phyloP scores from a whole-genome alignment of 805 yeast species.

The Ogataea methanolica region DNA sequence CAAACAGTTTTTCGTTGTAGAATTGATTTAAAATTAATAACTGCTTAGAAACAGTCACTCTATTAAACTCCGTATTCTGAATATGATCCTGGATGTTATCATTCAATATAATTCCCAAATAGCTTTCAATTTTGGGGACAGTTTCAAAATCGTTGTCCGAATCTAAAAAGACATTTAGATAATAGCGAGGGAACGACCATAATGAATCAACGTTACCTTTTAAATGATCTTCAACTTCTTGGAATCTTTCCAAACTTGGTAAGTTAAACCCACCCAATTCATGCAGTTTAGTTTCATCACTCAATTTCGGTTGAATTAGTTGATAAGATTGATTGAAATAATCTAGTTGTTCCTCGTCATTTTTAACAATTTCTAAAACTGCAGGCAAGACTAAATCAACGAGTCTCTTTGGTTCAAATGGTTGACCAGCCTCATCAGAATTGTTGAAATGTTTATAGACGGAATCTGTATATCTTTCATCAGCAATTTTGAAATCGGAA shows the following conservation, averaged over 20 bases:
- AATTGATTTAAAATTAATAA: conserved; percentile 68
- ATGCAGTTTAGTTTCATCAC: conserved; percentile 11
- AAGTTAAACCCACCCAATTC: conserved; percentile 19
- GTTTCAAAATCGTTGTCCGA: conserved; percentile 58
- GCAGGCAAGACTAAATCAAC: conserved; percentile 51
- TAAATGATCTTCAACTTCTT: conserved; percentile 20
- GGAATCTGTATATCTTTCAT: conserved; percentile 1
- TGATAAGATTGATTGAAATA: conserved; percentile 35
- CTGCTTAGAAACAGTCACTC: conserved; percentile 82
- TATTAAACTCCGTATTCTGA: conserved; percentile 80
- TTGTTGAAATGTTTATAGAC: conserved; percentile 2
- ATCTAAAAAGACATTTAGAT: conserved; percentile 56
- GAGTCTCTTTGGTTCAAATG: conserved; percentile 48
- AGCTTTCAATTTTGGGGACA: conserved; percentile 48
- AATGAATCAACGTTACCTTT: conserved; percentile 54
- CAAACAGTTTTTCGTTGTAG: conserved; percentile 61
- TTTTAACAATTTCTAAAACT: conserved; percentile 2
- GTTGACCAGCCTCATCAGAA: conserved; percentile 28
- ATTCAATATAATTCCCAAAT: conserved; percentile 59
- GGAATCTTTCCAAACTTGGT: conserved; percentile 34
- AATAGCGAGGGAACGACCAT: conserved; percentile 61
- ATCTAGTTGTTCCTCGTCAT: conserved; percentile 36
- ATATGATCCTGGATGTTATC: conserved; percentile 75
- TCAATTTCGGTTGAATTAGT: conserved; percentile 11
- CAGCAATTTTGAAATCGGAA: conserved; percentile 10